phyloP scores from a whole-genome alignment of 441 rosid genomes.

The Omphalea diandra region DNA sequence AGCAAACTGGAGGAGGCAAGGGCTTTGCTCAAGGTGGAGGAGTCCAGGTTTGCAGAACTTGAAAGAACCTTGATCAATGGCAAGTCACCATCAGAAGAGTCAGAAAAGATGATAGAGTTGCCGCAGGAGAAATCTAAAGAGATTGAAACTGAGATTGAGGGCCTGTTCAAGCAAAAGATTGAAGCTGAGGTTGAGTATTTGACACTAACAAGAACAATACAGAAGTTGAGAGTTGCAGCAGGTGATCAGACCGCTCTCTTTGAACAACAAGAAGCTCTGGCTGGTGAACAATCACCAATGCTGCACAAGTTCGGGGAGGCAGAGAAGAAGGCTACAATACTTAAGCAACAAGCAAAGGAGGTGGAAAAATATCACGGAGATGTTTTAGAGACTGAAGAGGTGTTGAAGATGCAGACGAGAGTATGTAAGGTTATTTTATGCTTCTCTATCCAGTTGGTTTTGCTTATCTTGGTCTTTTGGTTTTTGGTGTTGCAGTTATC shows the following conservation, averaged over 20 bases:
- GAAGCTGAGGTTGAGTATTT: conserved; percentile 73
- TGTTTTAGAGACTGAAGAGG: conserved; percentile 44
- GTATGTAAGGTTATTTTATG: conserved; percentile 42
- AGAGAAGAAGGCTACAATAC: conserved; percentile 44
- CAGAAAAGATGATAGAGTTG: conserved; percentile 31
- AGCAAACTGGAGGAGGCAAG: conserved; percentile 56
- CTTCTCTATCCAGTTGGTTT: conserved; percentile 51
- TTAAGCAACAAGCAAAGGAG: conserved; percentile 48
- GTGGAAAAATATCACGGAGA: conserved; percentile 44
- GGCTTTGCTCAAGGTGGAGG: conserved; percentile 45
- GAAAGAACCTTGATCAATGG: conserved; percentile 35
- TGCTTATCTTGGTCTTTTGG: conserved; percentile 48
- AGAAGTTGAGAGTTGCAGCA: conserved; percentile 34
- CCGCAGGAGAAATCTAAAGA: conserved; percentile 38
- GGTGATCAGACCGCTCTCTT: conserved; percentile 27
- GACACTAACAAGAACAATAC: conserved; percentile 39
- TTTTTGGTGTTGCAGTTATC: conserved; percentile 37
- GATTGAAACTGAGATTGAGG: conserved; percentile 54
- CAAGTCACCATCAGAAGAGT: conserved; percentile 34
- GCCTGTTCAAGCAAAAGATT: conserved; percentile 64
- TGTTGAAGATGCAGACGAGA: conserved; percentile 44
- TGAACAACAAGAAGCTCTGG: conserved; percentile 48
- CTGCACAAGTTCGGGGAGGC: conserved; percentile 43
- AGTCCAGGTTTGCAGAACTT: conserved; percentile 53
- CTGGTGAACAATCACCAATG: conserved; percentile 41